A percentile compares a stretch with the other conserved stretches of the same genome.
Conservation (phyloP, 306 rosid genomes). For the Cyamopsis tetragonoloba region DNA sequence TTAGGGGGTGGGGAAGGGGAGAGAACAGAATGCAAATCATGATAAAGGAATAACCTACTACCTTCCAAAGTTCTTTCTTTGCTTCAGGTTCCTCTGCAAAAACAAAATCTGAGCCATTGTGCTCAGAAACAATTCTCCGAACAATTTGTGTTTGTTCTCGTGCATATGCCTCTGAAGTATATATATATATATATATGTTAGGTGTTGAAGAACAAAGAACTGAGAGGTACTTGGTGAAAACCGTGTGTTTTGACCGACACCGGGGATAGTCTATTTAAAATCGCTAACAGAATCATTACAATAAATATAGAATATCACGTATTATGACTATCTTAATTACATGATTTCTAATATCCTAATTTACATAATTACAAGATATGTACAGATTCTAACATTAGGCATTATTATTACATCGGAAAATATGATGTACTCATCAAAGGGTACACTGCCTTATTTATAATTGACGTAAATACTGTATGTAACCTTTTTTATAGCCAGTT, state of each 20-base stretch:
- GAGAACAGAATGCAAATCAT: background rate
- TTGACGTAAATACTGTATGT: background rate
- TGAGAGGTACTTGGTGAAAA: too few relatives aligned
- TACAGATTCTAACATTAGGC: too few relatives aligned
- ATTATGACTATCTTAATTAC: too few relatives aligned
- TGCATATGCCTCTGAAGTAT: constrained; percentile 78
- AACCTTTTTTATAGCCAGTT: background rate
- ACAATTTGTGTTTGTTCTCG: constrained; percentile 88
- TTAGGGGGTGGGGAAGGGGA: background rate
- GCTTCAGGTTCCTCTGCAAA: constrained; percentile 86
- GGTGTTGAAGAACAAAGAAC: too few relatives aligned
- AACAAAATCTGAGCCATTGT: constrained; percentile 93
- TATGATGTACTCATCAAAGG: constrained; percentile 11
- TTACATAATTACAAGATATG: too few relatives aligned
- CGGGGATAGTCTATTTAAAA: too few relatives aligned
- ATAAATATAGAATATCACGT: too few relatives aligned
- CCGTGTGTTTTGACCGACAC: too few relatives aligned
- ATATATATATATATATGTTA: constrained; percentile 11
- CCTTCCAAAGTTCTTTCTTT: constrained; percentile 93
- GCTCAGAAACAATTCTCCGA: constrained; percentile 71
- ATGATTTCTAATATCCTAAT: too few relatives aligned
- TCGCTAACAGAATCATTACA: too few relatives aligned
- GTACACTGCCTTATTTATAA: background rate
- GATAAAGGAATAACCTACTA: constrained; percentile 21
- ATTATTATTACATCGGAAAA: too few relatives aligned